Evolutionary conservation across 768 basidiomycete species (phyloP).

Genomic region (Tremella mesenterica): DNA sequence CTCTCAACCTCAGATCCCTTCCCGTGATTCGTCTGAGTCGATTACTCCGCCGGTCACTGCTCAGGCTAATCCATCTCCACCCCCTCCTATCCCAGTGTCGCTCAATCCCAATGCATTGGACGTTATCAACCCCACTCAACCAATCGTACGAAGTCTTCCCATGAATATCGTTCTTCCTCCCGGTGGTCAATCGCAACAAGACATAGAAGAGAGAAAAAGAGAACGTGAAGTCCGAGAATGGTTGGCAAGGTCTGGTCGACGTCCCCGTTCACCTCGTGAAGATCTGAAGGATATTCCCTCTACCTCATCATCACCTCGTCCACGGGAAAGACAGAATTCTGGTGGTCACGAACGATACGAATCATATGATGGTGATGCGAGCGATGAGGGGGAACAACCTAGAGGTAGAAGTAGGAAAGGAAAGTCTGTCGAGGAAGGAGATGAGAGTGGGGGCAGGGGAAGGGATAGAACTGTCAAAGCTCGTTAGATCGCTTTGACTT

Average conservation of each 20-base stretch:
- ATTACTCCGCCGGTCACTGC: neutral
- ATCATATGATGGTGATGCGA: slow-evolving; percentile 1
- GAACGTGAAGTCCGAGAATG: neutral
- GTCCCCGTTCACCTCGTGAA: neutral
- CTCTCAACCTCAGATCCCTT: slow-evolving; percentile 4
- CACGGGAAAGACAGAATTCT: no score
- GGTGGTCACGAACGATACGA: neutral
- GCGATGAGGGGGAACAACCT: neutral
- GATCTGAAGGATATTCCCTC: neutral
- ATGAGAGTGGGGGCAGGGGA: no score
- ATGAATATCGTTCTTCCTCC: slow-evolving; percentile 32
- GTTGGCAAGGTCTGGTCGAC: neutral
- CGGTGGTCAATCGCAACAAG: neutral
- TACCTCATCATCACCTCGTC: neutral
- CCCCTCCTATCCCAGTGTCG: slow-evolving; percentile 9
- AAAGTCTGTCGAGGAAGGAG: no score
- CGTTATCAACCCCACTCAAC: slow-evolving; percentile 13
- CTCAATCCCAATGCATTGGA: slow-evolving; percentile 2
- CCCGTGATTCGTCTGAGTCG: neutral
- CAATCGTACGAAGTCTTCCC: slow-evolving; percentile 31
- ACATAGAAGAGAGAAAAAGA: neutral
- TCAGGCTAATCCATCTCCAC: neutral
- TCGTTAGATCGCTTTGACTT: no score
- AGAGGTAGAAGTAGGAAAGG: neutral
- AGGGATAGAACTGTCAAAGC: no score